Base-by-base conservation (phyloP, 768 basidiomycete genomes). In the Collybiopsis confluens region DNA sequence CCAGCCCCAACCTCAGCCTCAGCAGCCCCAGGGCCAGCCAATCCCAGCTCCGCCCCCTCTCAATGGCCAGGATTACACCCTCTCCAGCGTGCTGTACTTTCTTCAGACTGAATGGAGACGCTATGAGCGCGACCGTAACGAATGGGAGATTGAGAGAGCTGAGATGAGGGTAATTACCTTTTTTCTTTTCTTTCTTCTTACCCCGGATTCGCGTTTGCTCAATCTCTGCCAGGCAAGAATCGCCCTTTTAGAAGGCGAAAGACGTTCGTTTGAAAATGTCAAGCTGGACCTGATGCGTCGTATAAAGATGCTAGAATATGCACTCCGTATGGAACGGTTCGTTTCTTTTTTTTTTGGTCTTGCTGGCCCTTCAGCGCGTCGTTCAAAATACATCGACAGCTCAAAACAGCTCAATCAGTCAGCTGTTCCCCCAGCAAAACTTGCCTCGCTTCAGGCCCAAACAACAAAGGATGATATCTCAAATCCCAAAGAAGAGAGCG, bases 81-180 rank as follows among this genome's bases (percentile, higher is more conserved):
- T 98, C 51, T 95, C 94, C 5, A 88, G 83, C 64, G 94, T 98
- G 55, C 79, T 99, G 57, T 97, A 99, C 75, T 99, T 92, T 69
- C 80, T 98, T 48, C 97, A 99, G 74, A 92, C 92, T 20, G 97
- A 99, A 76, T 98, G 95, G 92, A 80, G 97, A 58, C 80, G 92
- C 56, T 98, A 97, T 65, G 97, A 98, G 71, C 86, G 95, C 68
- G 97, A 99, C 74, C 81, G 96, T 64, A 99, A 99, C 68, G 97
- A 99, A 73, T 99, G 96, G 96, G 97, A 99, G 78, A 99, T 99
- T 63, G 97, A 98, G 72, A 79, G 97, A 61, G 97, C 97, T 28
- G 97, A 98, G 72, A 98, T 98, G 95, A 81, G 96, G 80, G 93
- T 94, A 59, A 64, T n/a, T n/a, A n/a, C n/a, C n/a, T 90, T 83